Conservation (phyloP, 116 monocot species). For the Cymodocea nodosa region DNA sequence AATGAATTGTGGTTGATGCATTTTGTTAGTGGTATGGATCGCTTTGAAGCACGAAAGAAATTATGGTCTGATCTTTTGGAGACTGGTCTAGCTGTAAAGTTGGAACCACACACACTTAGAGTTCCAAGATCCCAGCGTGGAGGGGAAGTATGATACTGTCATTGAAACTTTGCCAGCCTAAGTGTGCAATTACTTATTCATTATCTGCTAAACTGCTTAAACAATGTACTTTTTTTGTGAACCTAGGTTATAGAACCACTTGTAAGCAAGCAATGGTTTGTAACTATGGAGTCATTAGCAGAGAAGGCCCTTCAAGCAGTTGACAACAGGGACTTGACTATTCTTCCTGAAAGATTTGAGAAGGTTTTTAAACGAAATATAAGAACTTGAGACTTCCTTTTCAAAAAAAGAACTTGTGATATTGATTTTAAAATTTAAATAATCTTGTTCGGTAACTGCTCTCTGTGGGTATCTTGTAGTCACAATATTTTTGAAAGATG, state of each 20-base stretch:
- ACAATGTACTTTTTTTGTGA: neutral
- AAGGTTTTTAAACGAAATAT: slow-evolving; percentile 35
- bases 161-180: no score
- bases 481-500: no score
- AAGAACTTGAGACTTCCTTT: no score
- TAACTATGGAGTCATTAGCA: slow-evolving; percentile 91
- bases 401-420: no score
- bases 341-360: slow-evolving; percentile 93
- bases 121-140: slow-evolving; percentile 98
- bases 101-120: slow-evolving; percentile 60
- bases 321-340: slow-evolving; percentile 58
- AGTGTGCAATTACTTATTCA: neutral
- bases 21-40: slow-evolving; percentile 66
- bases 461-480: neutral
- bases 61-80: slow-evolving; percentile 92
- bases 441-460: neutral
- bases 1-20: neutral
- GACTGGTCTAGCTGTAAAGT: slow-evolving; percentile 75
- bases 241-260: slow-evolving; percentile 77
- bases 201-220: slow-evolving; percentile 3
- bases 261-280: slow-evolving; percentile 98
- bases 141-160: slow-evolving; percentile 63
- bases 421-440: no score
- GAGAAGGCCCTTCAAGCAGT: slow-evolving; percentile 88
- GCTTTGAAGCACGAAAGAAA: slow-evolving; percentile 90